Percentiles rank a stretch among this genome's conserved stretches.
Conservation (phyloP, 768 basidiomycete genomes). For the Cytidiella melzeri region DNA sequence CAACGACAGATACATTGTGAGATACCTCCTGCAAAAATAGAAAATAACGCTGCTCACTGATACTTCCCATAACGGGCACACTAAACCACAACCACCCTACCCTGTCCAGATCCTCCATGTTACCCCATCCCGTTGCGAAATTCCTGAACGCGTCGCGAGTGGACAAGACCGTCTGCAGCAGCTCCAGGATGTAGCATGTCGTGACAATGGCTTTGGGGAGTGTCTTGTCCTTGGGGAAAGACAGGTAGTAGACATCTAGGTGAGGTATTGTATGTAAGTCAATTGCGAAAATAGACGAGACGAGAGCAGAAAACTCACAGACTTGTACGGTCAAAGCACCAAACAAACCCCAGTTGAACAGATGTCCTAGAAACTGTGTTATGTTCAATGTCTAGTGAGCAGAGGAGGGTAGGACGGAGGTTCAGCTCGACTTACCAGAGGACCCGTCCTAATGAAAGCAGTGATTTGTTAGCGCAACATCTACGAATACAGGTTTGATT, state of each 20-base stretch:
- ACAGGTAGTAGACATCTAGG: slow-evolving; percentile 11
- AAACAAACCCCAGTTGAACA: slow-evolving; percentile 24
- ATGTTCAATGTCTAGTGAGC: not conserved
- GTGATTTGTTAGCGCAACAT: too few relatives aligned
- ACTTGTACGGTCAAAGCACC: slow-evolving; percentile 17
- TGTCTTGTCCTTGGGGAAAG: slow-evolving; percentile 9
- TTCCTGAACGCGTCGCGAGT: slow-evolving; percentile 2
- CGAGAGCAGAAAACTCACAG: slow-evolving; percentile 1
- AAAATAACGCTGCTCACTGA: slow-evolving; percentile 2
- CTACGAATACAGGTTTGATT: not conserved
- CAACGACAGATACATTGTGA: too few relatives aligned
- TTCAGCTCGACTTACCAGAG: not conserved
- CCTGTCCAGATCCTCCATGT: not conserved
- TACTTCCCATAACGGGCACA: slow-evolving; percentile 4
- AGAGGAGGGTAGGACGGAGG: not conserved
- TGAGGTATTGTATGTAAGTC: not conserved
- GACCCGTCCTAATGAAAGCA: slow-evolving; percentile 3
- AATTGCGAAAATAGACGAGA: not conserved
- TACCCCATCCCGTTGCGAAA: slow-evolving; percentile 2
- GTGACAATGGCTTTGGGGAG: slow-evolving; percentile 1
- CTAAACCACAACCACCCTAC: slow-evolving; percentile 9
- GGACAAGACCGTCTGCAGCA: not conserved
- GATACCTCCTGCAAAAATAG: too few relatives aligned
- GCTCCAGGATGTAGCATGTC: not conserved
- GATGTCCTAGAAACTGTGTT: slow-evolving; percentile 10